Evolutionary conservation across 2,329 filamentous ascomycete species (phyloP), one percentile per base, ranked within the genome.

Genomic region (Tolypocladium ophioglossoides): DNA sequence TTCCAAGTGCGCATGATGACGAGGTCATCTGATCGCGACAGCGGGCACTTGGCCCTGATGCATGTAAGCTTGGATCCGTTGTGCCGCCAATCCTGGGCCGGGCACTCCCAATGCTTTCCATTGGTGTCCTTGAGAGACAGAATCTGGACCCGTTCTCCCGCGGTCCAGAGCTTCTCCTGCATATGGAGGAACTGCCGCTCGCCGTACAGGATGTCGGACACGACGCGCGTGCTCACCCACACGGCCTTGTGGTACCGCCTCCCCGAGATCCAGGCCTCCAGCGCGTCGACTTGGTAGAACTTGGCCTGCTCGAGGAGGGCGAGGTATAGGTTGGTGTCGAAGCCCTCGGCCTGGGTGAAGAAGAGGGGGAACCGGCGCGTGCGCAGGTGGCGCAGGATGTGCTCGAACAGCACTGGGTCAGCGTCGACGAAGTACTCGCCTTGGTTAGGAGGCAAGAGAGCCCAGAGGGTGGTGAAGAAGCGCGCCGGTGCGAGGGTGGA

Each of bases 341-440:
- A 70, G 6, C 70, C 66, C 1, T 53, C 52, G 5, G 55, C 57
- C 1, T 49, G 51, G 35, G 59, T 52, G 55, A 63, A 73, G 58
- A 71, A 70, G 7, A 74, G 53, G 0, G 72, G 69, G 52, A 65
- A 64, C 20, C 63, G 56, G 8, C 63, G 61, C 5, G 63, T 64
- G 37, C 68, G 66, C 47, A 72, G 63, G 58, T 67, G 69, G 16
- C 63, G 61, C 34, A 71, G 61, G 52, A 72, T 59, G 51, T 72
- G 63, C 16, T 59, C 56, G 57, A 74, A 74, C 7, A 70, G 52
- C 3, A 62, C 61, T 0, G 66, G 63, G 53, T 73, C 70, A 0
- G 66, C 64, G 56, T 73, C 70, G 38, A 74, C 54, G 58, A 72
- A 72, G 60, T 69, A 70, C 16, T 65, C 51, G 20, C 55, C 54